phyloP scores from a whole-genome alignment of 768 basidiomycete genomes.

The Cyathus striatus region DNA sequence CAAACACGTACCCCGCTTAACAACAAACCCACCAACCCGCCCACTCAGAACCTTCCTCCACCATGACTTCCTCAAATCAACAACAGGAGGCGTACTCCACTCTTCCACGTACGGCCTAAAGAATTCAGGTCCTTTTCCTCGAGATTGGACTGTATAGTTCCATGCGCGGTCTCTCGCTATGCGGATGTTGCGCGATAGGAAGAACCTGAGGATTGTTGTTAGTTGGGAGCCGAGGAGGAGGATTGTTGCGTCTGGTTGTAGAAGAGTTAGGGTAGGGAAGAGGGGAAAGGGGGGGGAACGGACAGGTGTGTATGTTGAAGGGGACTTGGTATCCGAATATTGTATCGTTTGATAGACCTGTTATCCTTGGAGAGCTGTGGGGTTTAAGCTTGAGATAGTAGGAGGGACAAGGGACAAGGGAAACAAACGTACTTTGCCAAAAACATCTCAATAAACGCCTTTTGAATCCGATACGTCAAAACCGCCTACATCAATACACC shows the following conservation, averaged over 20 bases:
- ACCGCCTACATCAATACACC: constrained; percentile 37
- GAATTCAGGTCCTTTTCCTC: constrained; percentile 78
- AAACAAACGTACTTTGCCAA: constrained; percentile 51
- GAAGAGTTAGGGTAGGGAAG: background rate
- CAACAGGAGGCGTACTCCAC: constrained; percentile 57
- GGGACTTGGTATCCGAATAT: constrained; percentile 64
- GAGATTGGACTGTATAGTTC: constrained; percentile 78
- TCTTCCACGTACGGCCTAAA: constrained; percentile 85
- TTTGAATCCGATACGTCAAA: constrained; percentile 70
- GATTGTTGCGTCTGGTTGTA: constrained; percentile 59
- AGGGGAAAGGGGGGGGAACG: constrained; percentile 6
- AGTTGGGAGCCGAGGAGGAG: constrained; percentile 72
- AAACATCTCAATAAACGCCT: constrained; percentile 58
- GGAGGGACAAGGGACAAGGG: background rate
- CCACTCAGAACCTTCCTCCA: constrained; percentile 29
- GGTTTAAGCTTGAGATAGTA: background rate
- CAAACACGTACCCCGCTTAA: constrained; percentile 37
- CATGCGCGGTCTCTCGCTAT: constrained; percentile 75
- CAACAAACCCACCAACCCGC: constrained; percentile 32
- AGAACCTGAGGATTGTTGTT: constrained; percentile 73
- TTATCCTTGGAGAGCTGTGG: constrained; percentile 55
- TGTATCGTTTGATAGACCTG: constrained; percentile 56
- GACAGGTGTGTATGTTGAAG: constrained; percentile 70
- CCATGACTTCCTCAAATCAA: constrained; percentile 21
- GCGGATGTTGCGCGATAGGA: constrained; percentile 78